Conservation (phyloP, 1,284 basidiomycete species). For the Puccinia coronata region DNA sequence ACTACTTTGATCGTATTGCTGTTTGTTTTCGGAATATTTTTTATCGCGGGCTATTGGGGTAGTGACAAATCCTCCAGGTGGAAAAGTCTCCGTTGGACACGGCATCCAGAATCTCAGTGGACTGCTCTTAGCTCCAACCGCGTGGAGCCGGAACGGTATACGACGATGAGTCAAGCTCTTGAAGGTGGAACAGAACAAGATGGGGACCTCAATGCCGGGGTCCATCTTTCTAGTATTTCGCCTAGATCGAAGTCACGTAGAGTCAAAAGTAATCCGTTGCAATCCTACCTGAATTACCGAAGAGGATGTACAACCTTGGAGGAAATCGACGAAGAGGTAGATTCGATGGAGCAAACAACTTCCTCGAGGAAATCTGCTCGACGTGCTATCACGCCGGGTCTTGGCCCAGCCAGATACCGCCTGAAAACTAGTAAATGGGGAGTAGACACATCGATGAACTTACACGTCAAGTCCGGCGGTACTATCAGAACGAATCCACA, state of each 20-base stretch:
- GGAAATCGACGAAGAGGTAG: constrained; percentile 22
- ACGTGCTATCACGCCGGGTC: background rate
- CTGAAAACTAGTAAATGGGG: constrained; percentile 8
- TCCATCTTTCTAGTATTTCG: constrained; percentile 1
- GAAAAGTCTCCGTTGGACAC: constrained; percentile 21
- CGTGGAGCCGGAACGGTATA: background rate
- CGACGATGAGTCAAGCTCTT: background rate
- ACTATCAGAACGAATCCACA: background rate
- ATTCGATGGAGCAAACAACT: constrained; percentile 9
- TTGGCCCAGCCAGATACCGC: constrained; percentile 24
- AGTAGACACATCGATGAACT: background rate
- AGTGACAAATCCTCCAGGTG: constrained; percentile 11
- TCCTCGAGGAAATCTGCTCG: background rate
- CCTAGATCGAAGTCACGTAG: constrained; percentile 3
- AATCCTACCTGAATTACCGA: constrained; percentile 37
- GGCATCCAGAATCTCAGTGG: background rate
- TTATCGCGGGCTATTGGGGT: constrained; percentile 18
- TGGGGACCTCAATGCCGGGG: too few relatives aligned
- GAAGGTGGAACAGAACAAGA: background rate
- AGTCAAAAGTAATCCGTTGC: constrained; percentile 6
- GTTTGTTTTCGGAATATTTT: constrained; percentile 22
- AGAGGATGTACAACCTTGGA: background rate
- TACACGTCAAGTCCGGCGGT: background rate
- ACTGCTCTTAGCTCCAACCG: background rate
- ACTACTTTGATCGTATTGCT: constrained; percentile 23